These are phyloP conservation scores for Fusarium solani-melongenae DNA, from an alignment of 2,329 filamentous ascomycete genomes.

Conservation along the genomic window DNA sequence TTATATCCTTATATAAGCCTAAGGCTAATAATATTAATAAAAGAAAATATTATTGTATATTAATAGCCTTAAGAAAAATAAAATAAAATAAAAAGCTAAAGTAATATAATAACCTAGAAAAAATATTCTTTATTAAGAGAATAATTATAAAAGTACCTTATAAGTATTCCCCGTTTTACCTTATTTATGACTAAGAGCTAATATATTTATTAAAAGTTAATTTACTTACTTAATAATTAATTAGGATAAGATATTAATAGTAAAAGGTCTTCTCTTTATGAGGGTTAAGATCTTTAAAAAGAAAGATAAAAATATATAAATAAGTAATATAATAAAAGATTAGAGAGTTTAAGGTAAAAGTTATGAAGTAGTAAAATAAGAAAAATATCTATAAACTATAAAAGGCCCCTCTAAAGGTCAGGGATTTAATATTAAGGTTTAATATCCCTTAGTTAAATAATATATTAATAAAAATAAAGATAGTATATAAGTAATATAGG, in stretches of 20 bases:
- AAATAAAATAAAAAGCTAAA: too few species aligned
- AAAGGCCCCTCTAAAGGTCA: too few species aligned
- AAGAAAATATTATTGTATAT: too few species aligned
- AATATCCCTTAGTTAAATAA: too few species aligned
- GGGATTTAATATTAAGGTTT: too few species aligned
- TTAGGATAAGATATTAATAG: not conserved
- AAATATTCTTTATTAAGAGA: not conserved
- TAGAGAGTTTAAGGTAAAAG: not conserved
- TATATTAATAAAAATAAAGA: too few species aligned
- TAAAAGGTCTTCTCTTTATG: too few species aligned
- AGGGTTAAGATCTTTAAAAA: too few species aligned
- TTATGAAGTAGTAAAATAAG: not conserved
- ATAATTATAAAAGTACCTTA: not conserved
- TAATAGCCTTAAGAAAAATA: too few species aligned
- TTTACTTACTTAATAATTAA: not conserved
- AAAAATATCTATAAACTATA: not conserved
- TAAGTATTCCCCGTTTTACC: not conserved
- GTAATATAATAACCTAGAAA: not conserved
- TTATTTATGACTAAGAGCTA: not conserved
- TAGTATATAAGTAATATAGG: too few species aligned
- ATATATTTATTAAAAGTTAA: not conserved
- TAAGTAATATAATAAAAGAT: not conserved
- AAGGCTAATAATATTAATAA: too few species aligned
- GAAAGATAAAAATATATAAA: not conserved
- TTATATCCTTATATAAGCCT: too few species aligned